Evolutionary conservation across 2,329 filamentous ascomycete genomes (phyloP).

Genomic region (Microsporum ferrugineum): DNA sequence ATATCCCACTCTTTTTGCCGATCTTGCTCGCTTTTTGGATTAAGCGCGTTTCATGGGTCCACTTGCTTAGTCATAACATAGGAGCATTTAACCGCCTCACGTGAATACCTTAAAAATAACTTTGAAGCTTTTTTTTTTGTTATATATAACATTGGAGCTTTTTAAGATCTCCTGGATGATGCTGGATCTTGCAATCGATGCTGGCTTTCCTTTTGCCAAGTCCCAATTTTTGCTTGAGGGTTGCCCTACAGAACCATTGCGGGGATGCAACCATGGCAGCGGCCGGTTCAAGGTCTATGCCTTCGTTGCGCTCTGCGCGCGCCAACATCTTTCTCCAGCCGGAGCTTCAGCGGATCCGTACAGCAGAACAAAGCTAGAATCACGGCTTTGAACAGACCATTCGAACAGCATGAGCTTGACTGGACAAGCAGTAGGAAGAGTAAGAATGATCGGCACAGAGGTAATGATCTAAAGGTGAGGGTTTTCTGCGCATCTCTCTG

Average conservation of each 20-base stretch:
- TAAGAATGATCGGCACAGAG: neutral
- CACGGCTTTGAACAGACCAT: neutral
- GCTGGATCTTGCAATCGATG: neutral
- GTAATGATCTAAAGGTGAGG: neutral
- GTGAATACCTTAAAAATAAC: neutral
- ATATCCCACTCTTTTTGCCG: neutral
- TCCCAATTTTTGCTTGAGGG: neutral
- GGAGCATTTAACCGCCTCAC: neutral
- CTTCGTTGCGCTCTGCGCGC: neutral
- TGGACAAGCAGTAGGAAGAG: neutral
- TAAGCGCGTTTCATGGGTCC: neutral
- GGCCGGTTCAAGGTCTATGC: neutral
- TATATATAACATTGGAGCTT: neutral
- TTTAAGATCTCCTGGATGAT: neutral
- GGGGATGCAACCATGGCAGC: slow-evolving; percentile 3
- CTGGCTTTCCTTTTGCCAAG: neutral
- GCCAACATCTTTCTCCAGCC: neutral
- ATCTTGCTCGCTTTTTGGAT: slow-evolving; percentile 1
- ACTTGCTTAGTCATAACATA: neutral
- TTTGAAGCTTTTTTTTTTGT: neutral
- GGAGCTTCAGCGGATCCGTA: neutral
- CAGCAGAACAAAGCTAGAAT: neutral
- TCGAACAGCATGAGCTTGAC: neutral
- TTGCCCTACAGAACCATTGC: neutral
- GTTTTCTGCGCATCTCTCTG: neutral